Base-by-base conservation (phyloP, 192 early-diverging fungal genomes). In the Polychytrium aggregatum region DNA sequence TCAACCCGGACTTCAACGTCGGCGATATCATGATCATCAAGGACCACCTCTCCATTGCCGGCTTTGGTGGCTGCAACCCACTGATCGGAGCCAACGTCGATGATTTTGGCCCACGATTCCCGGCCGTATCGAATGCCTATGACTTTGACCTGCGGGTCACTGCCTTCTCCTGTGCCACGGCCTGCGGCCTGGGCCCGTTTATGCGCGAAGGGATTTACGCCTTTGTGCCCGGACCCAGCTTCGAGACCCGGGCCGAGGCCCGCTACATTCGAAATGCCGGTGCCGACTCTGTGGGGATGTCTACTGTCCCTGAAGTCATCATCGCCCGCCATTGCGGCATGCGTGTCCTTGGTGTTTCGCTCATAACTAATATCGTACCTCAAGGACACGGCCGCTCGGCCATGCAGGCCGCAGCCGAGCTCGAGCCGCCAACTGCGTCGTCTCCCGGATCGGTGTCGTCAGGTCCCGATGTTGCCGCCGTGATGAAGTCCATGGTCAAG, bases 221-320 rank as follows among this genome's bases (percentile, higher is more conserved):
- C 52, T 84, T 84, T 56, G 85, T 90, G 6, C 65, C 84, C n/a
- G 92, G 92, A 0, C 92, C 92, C n/a, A 78, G 74, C n/a, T 92
- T 84, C 52, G 92, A 96, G 62, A 86, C 87, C 2, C 67, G 84
- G 41, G 86, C 88, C 1, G 92, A 96, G 57, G 77, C 81, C 44
- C 50, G 83, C 29, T 78, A 79, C 51, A 65, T 96, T 50, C 70
- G 72, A 7, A 39, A 49, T 44, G 17, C 26, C 8, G 86, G 86
- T 27, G 88, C 74, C 11, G 90, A 92, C 61, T 76, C 78, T 37
- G 82, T 96, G 10, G 90, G 90, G 18, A 88, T 92, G 81, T 84
- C 81, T 14, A 92, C 87, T 3, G 81, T 86, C 29, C 88, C 92
- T 0, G 92, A 95, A 50, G 83, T 90, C 6, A 64, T 91, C 37